phyloP scores from a whole-genome alignment of 345 rosid genomes.

The Citrus australasica region DNA sequence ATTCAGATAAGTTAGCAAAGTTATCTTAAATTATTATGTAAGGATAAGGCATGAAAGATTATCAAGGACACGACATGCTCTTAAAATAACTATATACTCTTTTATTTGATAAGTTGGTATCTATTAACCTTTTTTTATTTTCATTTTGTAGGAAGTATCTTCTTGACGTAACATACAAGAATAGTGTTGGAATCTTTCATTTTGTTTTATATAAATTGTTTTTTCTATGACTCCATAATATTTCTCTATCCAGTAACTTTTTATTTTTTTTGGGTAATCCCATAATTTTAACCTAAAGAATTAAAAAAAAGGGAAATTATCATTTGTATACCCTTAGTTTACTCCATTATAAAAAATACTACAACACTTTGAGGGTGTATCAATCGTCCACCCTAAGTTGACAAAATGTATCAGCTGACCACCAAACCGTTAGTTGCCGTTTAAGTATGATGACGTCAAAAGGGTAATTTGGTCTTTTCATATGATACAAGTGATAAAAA shows the following conservation, averaged over 20 bases:
- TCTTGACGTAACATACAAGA: neutral
- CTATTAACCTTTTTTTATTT: no score
- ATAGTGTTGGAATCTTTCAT: neutral
- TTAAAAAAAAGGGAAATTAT: no score
- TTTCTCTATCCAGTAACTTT: neutral
- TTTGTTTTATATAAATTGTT: neutral
- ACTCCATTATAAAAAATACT: no score
- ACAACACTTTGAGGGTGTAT: no score
- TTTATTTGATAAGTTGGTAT: no score
- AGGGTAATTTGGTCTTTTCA: no score
- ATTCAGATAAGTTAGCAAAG: neutral
- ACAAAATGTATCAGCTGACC: no score
- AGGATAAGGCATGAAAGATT: neutral
- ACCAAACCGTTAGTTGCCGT: no score
- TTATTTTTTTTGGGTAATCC: neutral
- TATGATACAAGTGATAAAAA: no score
- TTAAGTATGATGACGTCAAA: no score
- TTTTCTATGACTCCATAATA: neutral
- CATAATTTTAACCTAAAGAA: neutral
- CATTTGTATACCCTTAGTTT: no score
- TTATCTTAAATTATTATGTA: neutral
- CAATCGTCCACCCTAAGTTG: no score
- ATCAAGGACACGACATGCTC: neutral
- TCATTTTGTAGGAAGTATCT: neutral
- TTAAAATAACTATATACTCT: neutral